Evolutionary conservation across 305 asterid species (phyloP).

Genomic region (Solanum aculeatissimum): DNA sequence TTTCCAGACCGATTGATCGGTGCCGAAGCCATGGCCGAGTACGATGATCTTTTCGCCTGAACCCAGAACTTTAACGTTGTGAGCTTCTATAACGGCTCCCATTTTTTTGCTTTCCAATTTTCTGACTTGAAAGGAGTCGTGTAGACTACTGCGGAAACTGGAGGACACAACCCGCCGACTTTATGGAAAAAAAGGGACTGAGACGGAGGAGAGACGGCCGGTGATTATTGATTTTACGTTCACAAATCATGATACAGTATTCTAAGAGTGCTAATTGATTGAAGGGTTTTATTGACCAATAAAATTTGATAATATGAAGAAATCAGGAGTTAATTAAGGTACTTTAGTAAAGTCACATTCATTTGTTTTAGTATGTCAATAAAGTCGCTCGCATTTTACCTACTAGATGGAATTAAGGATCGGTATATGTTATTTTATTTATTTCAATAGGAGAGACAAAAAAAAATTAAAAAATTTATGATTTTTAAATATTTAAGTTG

Average conservation of each 20-base stretch:
- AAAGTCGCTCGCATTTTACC: neutral
- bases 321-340: neutral
- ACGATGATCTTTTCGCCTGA: constrained; percentile 43
- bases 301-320: too few species aligned
- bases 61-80: constrained; percentile 58
- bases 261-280: neutral
- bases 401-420: too few species aligned
- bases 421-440: too few species aligned
- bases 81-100: constrained; percentile 41
- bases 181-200: neutral
- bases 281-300: neutral
- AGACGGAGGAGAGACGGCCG: neutral
- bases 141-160: neutral
- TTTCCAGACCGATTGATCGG: constrained; percentile 81
- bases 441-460: too few species aligned
- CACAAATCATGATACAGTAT: neutral
- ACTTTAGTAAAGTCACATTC: neutral
- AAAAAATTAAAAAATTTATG: too few species aligned
- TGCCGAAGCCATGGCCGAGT: constrained; percentile 76
- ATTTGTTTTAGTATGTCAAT: neutral
- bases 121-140: neutral
- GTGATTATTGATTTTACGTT: neutral
- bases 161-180: neutral
- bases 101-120: neutral
- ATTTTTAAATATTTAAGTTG: too few species aligned